A percentile compares a stretch with the other conserved stretches of the same genome.
Evolutionary conservation across 1,284 basidiomycete species (phyloP).

Genomic region (Sanghuangporus weigelae): DNA sequence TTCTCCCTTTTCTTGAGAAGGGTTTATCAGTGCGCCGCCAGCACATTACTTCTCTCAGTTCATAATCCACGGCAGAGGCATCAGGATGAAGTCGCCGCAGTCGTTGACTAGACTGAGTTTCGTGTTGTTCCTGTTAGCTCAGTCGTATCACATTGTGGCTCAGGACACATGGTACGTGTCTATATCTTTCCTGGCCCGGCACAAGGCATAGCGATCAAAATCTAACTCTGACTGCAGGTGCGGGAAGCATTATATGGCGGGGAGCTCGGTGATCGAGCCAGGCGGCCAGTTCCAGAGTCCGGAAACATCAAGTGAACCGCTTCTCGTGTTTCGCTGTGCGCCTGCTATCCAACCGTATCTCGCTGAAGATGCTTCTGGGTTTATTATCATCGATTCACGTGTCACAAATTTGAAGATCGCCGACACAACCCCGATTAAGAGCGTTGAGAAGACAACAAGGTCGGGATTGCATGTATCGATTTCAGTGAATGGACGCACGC

Average conservation of each 20-base stretch:
- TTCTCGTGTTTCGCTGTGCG: conserved; percentile 62
- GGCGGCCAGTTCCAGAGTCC: conserved; percentile 57
- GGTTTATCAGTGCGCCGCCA: neutral
- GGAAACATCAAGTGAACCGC: conserved; percentile 39
- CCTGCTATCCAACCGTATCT: conserved; percentile 68
- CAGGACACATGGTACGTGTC: conserved; percentile 10
- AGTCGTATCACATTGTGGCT: neutral
- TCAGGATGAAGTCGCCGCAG: neutral
- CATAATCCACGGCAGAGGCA: neutral
- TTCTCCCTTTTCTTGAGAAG: too few relatives aligned
- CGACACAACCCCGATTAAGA: conserved; percentile 41
- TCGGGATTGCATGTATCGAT: conserved; percentile 35
- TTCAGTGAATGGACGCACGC: conserved; percentile 33
- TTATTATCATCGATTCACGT: conserved; percentile 54
- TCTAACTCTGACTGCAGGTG: conserved; percentile 42
- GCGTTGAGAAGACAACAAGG: conserved; percentile 25
- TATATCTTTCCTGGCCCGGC: neutral
- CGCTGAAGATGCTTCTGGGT: conserved; percentile 38
- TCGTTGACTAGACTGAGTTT: neutral
- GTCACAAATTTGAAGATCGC: conserved; percentile 45
- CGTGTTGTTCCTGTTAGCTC: neutral
- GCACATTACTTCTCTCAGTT: neutral
- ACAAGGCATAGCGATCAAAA: neutral
- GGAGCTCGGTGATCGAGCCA: conserved; percentile 45
- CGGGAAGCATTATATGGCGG: conserved; percentile 58